These are phyloP conservation scores for Rhinocladiella mackenziei DNA, from an alignment of 2,329 filamentous ascomycete genomes.

Conservation along the genomic window DNA sequence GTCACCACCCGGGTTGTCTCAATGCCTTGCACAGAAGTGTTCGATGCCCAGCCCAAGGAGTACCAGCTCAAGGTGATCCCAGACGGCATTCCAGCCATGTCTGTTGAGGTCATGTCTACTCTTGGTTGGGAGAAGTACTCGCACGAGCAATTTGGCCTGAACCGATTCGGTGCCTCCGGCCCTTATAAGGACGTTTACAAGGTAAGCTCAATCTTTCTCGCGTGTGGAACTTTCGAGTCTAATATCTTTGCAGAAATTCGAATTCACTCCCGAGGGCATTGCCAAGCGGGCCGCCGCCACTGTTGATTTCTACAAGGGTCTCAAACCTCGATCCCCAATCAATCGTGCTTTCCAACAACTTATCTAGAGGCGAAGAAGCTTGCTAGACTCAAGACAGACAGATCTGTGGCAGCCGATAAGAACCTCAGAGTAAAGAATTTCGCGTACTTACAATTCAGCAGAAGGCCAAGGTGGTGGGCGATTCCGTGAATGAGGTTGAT, in stretches of 20 bases:
- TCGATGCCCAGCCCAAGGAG: constrained; percentile 88
- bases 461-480: neutral
- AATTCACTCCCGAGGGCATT: constrained; percentile 96
- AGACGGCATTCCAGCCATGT: constrained; percentile 87
- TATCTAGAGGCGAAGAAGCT: constrained; percentile 55
- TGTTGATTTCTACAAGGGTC: constrained; percentile 95
- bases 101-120: constrained; percentile 94
- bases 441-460: neutral
- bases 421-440: neutral
- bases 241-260: constrained; percentile 73
- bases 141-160: constrained; percentile 98
- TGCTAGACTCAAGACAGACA: neutral
- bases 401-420: neutral
- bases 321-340: constrained; percentile 87
- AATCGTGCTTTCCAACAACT: constrained; percentile 98
- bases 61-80: constrained; percentile 91
- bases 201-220: constrained; percentile 52
- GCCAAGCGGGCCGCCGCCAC: constrained; percentile 90
- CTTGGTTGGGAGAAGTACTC: constrained; percentile 99
- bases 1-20: constrained; percentile 89
- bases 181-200: constrained; percentile 98
- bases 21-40: constrained; percentile 94
- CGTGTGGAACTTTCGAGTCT: constrained; percentile 30
- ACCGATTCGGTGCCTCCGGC: constrained; percentile 96
- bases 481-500: neutral